Evolutionary conservation across 1,284 basidiomycete genomes (phyloP).

Genomic region (Ceratobasidium sp.): DNA sequence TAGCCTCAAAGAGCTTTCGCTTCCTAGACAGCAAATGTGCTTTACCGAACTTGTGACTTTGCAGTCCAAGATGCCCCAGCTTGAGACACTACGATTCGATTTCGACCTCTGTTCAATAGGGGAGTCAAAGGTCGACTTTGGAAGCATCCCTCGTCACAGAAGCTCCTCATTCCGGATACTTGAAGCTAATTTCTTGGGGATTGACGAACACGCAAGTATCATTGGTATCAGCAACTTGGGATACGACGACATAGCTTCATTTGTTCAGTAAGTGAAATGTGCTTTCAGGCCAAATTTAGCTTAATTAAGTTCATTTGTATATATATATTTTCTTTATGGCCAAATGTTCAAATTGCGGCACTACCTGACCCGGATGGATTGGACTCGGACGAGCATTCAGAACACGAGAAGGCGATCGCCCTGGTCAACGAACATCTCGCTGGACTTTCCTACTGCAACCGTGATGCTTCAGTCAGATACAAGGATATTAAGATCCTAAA

Average conservation of each 20-base stretch:
- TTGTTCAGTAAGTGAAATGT: too few relatives aligned
- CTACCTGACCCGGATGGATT: not conserved
- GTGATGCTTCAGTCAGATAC: not conserved
- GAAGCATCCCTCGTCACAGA: not conserved
- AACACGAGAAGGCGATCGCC: not conserved
- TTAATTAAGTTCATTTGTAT: not conserved
- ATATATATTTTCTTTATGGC: not conserved
- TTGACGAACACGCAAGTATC: not conserved
- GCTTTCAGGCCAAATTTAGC: not conserved
- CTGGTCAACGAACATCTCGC: constrained; percentile 4
- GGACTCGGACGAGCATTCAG: not conserved
- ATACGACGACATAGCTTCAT: too few relatives aligned
- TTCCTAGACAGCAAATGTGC: not conserved
- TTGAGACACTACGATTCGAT: not conserved
- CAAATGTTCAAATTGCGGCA: not conserved
- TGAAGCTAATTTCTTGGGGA: not conserved
- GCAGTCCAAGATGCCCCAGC: not conserved
- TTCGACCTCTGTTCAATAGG: not conserved
- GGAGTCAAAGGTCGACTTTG: not conserved
- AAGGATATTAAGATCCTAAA: not conserved
- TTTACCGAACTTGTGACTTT: not conserved
- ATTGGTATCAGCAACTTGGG: not conserved
- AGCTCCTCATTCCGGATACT: not conserved
- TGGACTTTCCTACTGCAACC: not conserved
- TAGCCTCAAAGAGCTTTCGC: not conserved